Base-by-base conservation (phyloP, 2,329 filamentous ascomycete genomes). In the Tolypocladium sp. region DNA sequence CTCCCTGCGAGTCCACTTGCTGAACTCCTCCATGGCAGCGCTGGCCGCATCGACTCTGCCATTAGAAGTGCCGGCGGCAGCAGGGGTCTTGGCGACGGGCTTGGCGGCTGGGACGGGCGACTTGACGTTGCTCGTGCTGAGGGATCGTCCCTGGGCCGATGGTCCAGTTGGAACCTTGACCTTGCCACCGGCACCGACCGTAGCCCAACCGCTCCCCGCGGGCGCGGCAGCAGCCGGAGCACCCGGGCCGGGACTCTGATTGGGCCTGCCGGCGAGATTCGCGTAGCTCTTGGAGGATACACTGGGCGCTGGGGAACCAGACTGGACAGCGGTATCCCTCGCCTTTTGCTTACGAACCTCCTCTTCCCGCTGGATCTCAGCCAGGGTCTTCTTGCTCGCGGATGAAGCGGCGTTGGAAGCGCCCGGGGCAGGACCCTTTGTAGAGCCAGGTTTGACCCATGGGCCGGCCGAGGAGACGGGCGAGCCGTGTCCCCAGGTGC, bases 341-440 rank as follows among this genome's bases (percentile, higher is more conserved):
- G 85, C 83, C 71, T 89, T 91, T 67, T 89, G 87, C 81, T 99
- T 99, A 64, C 71, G 70, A 27, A 66, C 63, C 70, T 97, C 94
- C 70, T 99, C 94, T 75, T 99, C 94, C 63, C 92, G 92, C 72
- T 97, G 94, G 60, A 99, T 97, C 65, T 97, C 93, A 30, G 92
- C 91, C 52, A 97, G 80, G 0, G 92, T 96, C 82, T 97, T 97
- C 79, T 95, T 94, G 76, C 77, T 71, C 67, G 75, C 63, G 12
- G 68, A 56, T 1, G 71, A 57, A 17, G 60, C 57, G 15, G 66
- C 55, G 12, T 60, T 58, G 3, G 69, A 66, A 1, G 68, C 61
- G 7, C 64, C 65, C 35, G 67, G 62, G 6, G 66, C 59, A 30
- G 66, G 59, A 27, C 64, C 69, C 70, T 83, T 85, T 51, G 70